Base-by-base conservation (phyloP, 306 rosid species). In the Vigna trinervia region DNA sequence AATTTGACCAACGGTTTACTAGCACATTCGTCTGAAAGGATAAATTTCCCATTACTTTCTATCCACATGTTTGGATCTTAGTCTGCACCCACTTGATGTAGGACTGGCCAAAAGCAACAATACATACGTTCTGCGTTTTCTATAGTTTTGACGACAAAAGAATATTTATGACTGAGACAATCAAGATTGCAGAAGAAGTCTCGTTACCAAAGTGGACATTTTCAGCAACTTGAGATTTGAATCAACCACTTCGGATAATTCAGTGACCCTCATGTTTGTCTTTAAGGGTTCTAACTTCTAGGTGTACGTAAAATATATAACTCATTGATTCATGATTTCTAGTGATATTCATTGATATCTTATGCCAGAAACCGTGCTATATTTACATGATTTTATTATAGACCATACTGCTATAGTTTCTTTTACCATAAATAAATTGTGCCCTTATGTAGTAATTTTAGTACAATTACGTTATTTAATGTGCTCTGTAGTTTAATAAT, bases 181-280 rank as follows among this genome's bases (percentile, higher is more conserved):
- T 57, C 32, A 66, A 17, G 57, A 41, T 58, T 59, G 78, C 71
- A 28, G 68, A 45, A 52, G 75, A 68, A 68, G 48, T 61, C 50
- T 57, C 58, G 15, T 58, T 58, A 28, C 47, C 54, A 45, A 54
- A 38, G 54, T 59, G 59, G 58, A 56, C 70, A 47, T 23, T 48
- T 6, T 45, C 75, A 6, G 36, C 22, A 26, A 52, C 13, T 32
- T 47, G 20, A 23, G 56, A 17, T 26, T 61, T 14, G 78, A 60
- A 41, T 60, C 15, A 7, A 32, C 51, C 34, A 13, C 12, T 59
- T 61, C 62, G 30, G 57, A 69, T 57, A 54, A 71, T 56, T 47
- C 22, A 26, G 69, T 59, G 53, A 30, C 46, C 56, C 43, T 50
- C 47, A 13, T 13, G 47, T 38, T 68, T 10, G 70, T 67, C 48